Base-by-base conservation (phyloP, 1,284 basidiomycete genomes). In the Rhodotorula sp. region DNA sequence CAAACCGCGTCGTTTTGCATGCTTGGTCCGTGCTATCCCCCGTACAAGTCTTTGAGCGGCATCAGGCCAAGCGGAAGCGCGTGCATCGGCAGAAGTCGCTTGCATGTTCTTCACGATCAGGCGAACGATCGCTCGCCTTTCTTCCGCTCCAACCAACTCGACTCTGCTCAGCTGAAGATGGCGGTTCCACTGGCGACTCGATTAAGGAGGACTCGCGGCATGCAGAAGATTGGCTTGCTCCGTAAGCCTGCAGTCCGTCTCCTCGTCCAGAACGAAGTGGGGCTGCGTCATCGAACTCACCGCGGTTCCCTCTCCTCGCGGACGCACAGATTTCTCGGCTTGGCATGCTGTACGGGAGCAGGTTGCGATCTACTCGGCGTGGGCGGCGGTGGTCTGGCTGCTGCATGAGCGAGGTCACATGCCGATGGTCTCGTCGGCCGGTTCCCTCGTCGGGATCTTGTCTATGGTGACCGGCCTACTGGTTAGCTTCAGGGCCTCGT, bases 251-350 rank as follows among this genome's bases (percentile, higher is more conserved):
- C 44, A 4, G 29, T 45, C 33, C 30, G 3, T 22, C 1, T 22
- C n/a, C 22, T 46, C 51, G 33, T 49, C 46, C 8, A 18, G 14
- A 12, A 18, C 46, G 46, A 15, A 29, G 53, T 54, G 53, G 53
- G 53, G 53, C 53, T 54, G 20, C 48, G 48, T 49, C 48, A 49
- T 26, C 20, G 49, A 6, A 4, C 60, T 33, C 49, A 5, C 26
- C 17, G 24, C 2, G 15, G 33, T 26, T 48, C 46, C 42, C 17
- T 45, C 56, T 24, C 6, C 24, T 8, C 24, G 0, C n/a, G 49
- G 15, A 99, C 33, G 18, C 26, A 5, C 67, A 72, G 68, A 69
- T 26, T 71, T 68, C 60, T 60, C 56, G 10, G 73, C 71, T 8
- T 70, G 66, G 66, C 53, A 54, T 17, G 66, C 66, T 1, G 69